phyloP scores from a whole-genome alignment of 257 asterid species.

The Penstemon barbatus region DNA sequence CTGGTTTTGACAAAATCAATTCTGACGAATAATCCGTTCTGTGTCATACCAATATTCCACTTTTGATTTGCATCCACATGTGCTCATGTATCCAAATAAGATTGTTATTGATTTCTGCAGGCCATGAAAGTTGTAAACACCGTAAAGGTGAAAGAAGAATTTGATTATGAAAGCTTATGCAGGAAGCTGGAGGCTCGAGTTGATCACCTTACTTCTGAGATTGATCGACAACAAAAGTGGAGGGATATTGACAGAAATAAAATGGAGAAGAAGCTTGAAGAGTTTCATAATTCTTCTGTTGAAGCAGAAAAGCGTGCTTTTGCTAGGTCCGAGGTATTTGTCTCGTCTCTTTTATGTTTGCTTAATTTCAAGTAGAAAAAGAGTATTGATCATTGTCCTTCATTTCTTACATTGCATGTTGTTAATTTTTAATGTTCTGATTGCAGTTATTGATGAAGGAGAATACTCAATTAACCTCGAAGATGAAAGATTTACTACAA shows the following conservation, averaged over 20 bases:
- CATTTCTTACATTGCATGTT: constrained; percentile 9
- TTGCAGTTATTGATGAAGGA: constrained; percentile 56
- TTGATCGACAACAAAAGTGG: constrained; percentile 72
- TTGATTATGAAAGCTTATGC: constrained; percentile 86
- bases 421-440: constrained; percentile 19
- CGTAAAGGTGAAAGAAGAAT: constrained; percentile 87
- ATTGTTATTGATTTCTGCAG: constrained; percentile 46
- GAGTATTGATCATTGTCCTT: neutral
- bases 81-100: constrained; percentile 17
- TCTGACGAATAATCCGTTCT: too few relatives aligned
- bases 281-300: constrained; percentile 54
- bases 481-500: constrained; percentile 39
- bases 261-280: constrained; percentile 53
- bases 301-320: constrained; percentile 57
- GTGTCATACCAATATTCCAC: neutral
- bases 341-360: constrained; percentile 18
- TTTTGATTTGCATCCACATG: neutral
- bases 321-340: constrained; percentile 74
- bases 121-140: constrained; percentile 86
- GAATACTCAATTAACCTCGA: constrained; percentile 43
- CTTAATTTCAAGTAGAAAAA: neutral
- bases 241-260: constrained; percentile 57
- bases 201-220: constrained; percentile 68
- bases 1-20: too few relatives aligned
- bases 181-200: constrained; percentile 80